Percentiles rank a stretch among this genome's conserved stretches.
These are phyloP conservation scores for Backusella tuberculispora DNA, from an alignment of 192 early-diverging fungal genomes.

Conservation along the genomic window DNA sequence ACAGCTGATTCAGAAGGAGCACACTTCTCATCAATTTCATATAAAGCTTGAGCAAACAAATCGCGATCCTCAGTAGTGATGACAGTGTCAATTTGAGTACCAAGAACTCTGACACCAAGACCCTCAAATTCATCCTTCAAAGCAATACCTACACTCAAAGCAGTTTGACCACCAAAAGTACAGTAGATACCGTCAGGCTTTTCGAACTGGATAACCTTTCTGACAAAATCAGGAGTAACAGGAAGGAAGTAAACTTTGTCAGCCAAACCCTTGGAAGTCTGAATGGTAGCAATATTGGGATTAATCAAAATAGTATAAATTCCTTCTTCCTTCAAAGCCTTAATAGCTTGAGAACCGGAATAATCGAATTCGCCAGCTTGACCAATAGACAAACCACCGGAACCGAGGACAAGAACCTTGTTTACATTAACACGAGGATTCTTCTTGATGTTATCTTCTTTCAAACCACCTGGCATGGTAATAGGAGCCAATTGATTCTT, in stretches of 20 bases:
- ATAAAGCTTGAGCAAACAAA: slow-evolving; percentile 86
- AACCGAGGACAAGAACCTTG: slow-evolving; percentile 96
- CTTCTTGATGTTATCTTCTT: slow-evolving; percentile 47
- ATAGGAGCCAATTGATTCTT: slow-evolving; percentile 80
- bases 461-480: slow-evolving; percentile 64
- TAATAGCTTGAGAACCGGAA: slow-evolving; percentile 96
- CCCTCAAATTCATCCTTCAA: slow-evolving; percentile 90
- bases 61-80: slow-evolving; percentile 98
- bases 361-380: slow-evolving; percentile 99
- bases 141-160: slow-evolving; percentile 94
- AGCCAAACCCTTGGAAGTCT: slow-evolving; percentile 95
- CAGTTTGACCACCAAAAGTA: slow-evolving; percentile 99
- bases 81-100: slow-evolving; percentile 95
- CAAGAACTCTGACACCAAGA: slow-evolving; percentile 90
- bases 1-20: slow-evolving; percentile 85
- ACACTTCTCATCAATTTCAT: slow-evolving; percentile 90
- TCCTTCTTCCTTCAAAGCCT: slow-evolving; percentile 97
- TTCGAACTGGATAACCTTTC: slow-evolving; percentile 94
- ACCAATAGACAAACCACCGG: slow-evolving; percentile 96
- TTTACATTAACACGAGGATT: slow-evolving; percentile 69
- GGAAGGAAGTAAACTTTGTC: slow-evolving; percentile 99
- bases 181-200: slow-evolving; percentile 98
- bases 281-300: slow-evolving; percentile 99
- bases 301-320: slow-evolving; percentile 98
- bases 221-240: slow-evolving; percentile 91